These are phyloP conservation scores for Marchantia paleacea DNA, from an alignment of 225 moss, liverwort and hornwort genomes.

Conservation along the genomic window DNA sequence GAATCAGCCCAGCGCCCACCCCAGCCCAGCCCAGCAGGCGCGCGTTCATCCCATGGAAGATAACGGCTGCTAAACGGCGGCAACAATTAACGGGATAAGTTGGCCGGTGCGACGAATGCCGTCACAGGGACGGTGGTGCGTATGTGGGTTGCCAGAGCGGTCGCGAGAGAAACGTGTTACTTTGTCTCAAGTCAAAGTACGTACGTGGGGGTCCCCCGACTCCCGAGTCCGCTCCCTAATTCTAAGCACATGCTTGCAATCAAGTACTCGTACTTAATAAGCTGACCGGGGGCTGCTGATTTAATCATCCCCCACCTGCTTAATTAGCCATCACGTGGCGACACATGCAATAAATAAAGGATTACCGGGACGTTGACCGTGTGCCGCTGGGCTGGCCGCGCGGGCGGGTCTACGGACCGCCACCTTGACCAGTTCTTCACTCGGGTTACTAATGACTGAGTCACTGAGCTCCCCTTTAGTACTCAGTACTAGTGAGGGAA, in stretches of 20 bases:
- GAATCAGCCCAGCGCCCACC: neutral
- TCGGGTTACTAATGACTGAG: neutral
- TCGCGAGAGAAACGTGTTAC: slow-evolving; percentile 10
- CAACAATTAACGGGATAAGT: slow-evolving; percentile 10
- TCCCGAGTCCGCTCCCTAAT: no score
- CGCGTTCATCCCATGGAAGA: neutral
- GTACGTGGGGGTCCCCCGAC: neutral
- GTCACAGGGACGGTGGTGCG: slow-evolving; percentile 9
- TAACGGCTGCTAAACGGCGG: slow-evolving; percentile 9
- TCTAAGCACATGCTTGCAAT: slow-evolving; percentile 7
- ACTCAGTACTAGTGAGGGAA: neutral
- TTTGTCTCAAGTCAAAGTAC: neutral
- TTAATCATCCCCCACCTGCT: neutral
- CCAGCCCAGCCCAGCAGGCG: neutral
- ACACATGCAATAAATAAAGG: neutral
- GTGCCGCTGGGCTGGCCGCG: neutral
- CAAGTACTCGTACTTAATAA: neutral
- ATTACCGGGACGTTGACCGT: slow-evolving; percentile 8
- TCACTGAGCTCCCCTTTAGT: neutral
- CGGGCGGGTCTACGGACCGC: neutral
- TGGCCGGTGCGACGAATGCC: neutral
- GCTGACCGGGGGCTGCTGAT: neutral
- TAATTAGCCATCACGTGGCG: slow-evolving; percentile 9
- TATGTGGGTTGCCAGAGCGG: neutral
- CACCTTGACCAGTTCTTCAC: neutral